phyloP scores from a whole-genome alignment of 257 asterid genomes.

The Salvia miltiorrhiza region DNA sequence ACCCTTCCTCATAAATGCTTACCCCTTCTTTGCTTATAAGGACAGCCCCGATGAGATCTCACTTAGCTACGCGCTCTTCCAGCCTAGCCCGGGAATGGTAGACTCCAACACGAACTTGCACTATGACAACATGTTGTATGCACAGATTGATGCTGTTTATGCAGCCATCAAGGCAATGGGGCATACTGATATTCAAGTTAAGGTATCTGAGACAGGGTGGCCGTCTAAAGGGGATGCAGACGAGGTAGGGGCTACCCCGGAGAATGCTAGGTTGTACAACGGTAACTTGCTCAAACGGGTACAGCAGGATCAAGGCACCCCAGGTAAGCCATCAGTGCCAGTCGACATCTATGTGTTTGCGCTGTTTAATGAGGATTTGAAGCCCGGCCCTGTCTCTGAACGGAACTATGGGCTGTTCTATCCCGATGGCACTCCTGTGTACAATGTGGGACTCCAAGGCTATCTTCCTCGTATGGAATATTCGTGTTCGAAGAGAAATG shows the following conservation, averaged over 20 bases:
- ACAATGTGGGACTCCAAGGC: constrained; percentile 67
- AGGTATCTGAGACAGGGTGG: constrained; percentile 97
- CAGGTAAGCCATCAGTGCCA: constrained; percentile 72
- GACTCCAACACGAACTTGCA: constrained; percentile 61
- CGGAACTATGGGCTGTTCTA: constrained; percentile 84
- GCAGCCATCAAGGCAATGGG: constrained; percentile 80
- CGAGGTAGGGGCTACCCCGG: constrained; percentile 84
- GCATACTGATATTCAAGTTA: constrained; percentile 48
- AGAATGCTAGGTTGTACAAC: constrained; percentile 74
- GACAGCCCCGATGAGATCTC: constrained; percentile 54
- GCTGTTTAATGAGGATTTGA: constrained; percentile 82
- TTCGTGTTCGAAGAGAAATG: constrained; percentile 53
- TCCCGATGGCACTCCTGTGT: constrained; percentile 85
- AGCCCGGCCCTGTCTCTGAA: constrained; percentile 91
- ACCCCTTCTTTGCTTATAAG: constrained; percentile 90
- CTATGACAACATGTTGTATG: constrained; percentile 92
- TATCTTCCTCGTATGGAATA: constrained; percentile 65
- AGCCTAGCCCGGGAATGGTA: constrained; percentile 53
- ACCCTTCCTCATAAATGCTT: constrained; percentile 79
- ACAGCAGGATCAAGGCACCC: constrained; percentile 70
- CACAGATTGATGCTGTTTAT: constrained; percentile 89
- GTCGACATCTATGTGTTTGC: constrained; percentile 82
- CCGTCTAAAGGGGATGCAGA: constrained; percentile 77
- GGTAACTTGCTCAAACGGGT: constrained; percentile 63
- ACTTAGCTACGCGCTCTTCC: constrained; percentile 68